Evolutionary conservation across 2,329 filamentous ascomycete species (phyloP).

Genomic region (Metarhizium brunneum): DNA sequence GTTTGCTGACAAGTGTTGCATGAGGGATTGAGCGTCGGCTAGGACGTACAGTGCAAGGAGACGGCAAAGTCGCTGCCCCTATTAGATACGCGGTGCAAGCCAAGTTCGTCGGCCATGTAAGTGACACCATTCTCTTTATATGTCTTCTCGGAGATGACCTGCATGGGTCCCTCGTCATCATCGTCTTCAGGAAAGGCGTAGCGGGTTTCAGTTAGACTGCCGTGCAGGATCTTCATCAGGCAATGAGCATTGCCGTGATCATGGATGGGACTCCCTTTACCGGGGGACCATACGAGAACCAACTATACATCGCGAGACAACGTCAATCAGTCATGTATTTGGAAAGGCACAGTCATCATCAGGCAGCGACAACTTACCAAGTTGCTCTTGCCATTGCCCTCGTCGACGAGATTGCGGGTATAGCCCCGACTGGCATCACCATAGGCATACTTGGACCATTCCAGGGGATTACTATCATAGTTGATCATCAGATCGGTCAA

Average conservation of each 20-base stretch:
- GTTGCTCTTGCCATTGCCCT: slow-evolving; percentile 75
- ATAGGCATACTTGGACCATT: slow-evolving; percentile 71
- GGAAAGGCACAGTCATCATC: not conserved
- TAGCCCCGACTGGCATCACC: slow-evolving; percentile 63
- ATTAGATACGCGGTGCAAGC: slow-evolving; percentile 76
- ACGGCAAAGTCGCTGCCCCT: slow-evolving; percentile 67
- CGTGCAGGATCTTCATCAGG: slow-evolving; percentile 81
- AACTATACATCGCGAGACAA: slow-evolving; percentile 40
- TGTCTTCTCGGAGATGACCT: slow-evolving; percentile 55
- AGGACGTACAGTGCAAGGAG: slow-evolving; percentile 62
- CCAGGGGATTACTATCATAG: slow-evolving; percentile 58
- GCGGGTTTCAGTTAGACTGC: slow-evolving; percentile 69
- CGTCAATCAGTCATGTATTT: not conserved
- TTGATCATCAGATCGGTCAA: slow-evolving; percentile 64
- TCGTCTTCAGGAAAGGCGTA: slow-evolving; percentile 58
- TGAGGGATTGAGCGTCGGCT: slow-evolving; percentile 1
- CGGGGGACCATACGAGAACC: slow-evolving; percentile 81
- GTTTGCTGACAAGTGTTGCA: slow-evolving; percentile 20
- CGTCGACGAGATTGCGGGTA: slow-evolving; percentile 82
- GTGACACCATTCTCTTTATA: slow-evolving; percentile 67
- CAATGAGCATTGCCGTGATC: slow-evolving; percentile 87
- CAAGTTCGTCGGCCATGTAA: slow-evolving; percentile 87
- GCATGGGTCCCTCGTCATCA: slow-evolving; percentile 44
- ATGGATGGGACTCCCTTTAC: slow-evolving; percentile 76
- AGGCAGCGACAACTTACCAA: slow-evolving; percentile 39